Conservation (phyloP, 2,329 filamentous ascomycete species). For the Curvularia sp. region DNA sequence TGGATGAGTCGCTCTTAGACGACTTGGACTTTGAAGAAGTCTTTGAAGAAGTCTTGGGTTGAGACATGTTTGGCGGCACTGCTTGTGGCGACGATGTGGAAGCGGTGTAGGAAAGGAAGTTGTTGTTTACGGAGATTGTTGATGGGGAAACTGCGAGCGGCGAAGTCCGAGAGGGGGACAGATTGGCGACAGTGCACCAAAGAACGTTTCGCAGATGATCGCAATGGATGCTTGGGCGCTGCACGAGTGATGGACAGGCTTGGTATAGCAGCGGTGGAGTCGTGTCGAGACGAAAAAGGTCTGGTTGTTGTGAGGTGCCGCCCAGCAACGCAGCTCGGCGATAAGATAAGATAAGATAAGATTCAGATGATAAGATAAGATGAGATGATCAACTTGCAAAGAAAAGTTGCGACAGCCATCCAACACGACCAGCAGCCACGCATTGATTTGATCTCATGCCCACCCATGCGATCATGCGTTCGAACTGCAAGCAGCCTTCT, state of each 20-base stretch:
- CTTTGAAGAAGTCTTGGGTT: constrained; percentile 38
- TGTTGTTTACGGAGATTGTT: constrained; percentile 44
- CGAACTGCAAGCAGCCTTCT: constrained; percentile 53
- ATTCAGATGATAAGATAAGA: constrained; percentile 27
- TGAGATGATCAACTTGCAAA: constrained; percentile 4
- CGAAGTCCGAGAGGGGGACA: not conserved
- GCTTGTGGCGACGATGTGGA: constrained; percentile 5
- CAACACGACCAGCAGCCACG: constrained; percentile 11
- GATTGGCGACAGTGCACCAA: not conserved
- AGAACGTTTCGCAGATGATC: not conserved
- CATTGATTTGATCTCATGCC: constrained; percentile 36
- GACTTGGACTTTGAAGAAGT: constrained; percentile 41
- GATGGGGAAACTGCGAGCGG: constrained; percentile 36
- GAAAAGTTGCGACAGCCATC: constrained; percentile 15
- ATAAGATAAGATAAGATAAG: constrained; percentile 30
- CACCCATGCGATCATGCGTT: constrained; percentile 60
- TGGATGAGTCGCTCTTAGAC: constrained; percentile 72
- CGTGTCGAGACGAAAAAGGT: constrained; percentile 8
- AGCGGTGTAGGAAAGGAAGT: constrained; percentile 10
- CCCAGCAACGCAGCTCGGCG: constrained; percentile 21
- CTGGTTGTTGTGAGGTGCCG: constrained; percentile 19
- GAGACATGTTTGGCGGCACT: constrained; percentile 36
- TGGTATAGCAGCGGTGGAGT: constrained; percentile 10
- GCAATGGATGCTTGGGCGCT: not conserved
- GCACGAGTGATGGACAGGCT: constrained; percentile 1